Base-by-base conservation (phyloP, 495 filamentous ascomycete species). In the Amphirosellinia nigrospora region DNA sequence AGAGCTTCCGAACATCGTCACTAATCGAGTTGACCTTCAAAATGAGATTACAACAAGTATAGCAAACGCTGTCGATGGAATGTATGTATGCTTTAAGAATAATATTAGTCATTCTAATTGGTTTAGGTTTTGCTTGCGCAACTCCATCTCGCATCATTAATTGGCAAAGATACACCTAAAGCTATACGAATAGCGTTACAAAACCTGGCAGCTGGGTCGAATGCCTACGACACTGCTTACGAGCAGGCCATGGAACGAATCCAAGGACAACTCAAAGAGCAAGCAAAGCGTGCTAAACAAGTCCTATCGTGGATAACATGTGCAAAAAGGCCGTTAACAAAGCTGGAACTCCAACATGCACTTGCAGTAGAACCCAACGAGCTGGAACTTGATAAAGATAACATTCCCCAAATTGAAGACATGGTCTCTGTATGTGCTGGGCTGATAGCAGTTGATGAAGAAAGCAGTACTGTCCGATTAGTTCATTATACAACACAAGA, bases 121-220 rank as follows among this genome's bases (percentile, higher is more conserved):
- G n/a, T 63, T 19, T 39, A 71, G 86, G 84, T 89, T 90, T 69
- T 89, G 1, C 79, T 90, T 28, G 86, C 86, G n/a, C 76, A 74
- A 19, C 78, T 90, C 0, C 77, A 86, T 70, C 67, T 87, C 15
- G 79, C 84, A 21, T 82, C 82, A 4, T 73, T 90, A 16, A 58
- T 73, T 0, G 77, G 73, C 0, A 84, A 84, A 61, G 66, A 23
- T 3, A 79, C 75, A 6, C 69, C 64, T 3, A 73, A 71, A 46
- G 78, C 76, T 21, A 68, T 84, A 21, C 77, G 43, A 64, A 69
- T 32, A 48, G 73, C 84, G 1, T 61, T 88, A 7, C 7, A 36
- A 36, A 36, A 36, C 34, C 34, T 36, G 34, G 34, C 34, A 36
- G 7, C 34, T 36, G 34, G 34, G 34, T 36, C 34, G 34, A 36